Percentiles rank a stretch among this genome's conserved stretches.
Evolutionary conservation across 2,329 filamentous ascomycete genomes (phyloP).

Genomic region (Beauveria sp.): DNA sequence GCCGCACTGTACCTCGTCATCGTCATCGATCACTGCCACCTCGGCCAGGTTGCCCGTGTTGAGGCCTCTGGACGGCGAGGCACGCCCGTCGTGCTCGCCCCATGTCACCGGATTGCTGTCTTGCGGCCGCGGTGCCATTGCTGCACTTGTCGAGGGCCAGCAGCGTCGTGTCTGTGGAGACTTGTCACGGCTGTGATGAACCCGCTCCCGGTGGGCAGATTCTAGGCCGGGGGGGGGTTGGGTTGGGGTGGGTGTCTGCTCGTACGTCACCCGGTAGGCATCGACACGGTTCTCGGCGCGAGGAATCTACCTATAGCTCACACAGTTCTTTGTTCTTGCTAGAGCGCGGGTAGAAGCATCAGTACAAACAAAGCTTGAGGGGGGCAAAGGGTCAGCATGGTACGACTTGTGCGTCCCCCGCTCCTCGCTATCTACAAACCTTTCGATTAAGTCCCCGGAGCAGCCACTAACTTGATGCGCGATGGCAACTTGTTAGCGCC

Average conservation of each 20-base stretch:
- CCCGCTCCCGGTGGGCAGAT: not conserved
- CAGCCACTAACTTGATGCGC: slow-evolving; percentile 3
- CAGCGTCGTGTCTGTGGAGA: not conserved
- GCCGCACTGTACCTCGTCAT: slow-evolving; percentile 23
- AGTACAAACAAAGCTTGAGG: not conserved
- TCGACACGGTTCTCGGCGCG: not conserved
- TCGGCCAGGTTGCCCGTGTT: slow-evolving; percentile 38
- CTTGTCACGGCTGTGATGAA: not conserved
- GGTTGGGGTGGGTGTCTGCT: not conserved
- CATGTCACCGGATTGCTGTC: not conserved
- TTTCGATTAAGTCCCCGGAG: not conserved
- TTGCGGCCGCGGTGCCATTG: slow-evolving; percentile 2
- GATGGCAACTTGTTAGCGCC: not conserved
- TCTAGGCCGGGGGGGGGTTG: not conserved
- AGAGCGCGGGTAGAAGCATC: not conserved
- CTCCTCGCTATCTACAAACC: not conserved
- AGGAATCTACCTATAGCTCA: not conserved
- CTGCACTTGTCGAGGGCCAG: not conserved
- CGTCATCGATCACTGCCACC: slow-evolving; percentile 38
- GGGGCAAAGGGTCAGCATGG: not conserved
- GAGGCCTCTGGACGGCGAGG: not conserved
- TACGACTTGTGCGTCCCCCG: not conserved
- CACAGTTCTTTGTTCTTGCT: not conserved
- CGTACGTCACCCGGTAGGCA: not conserved
- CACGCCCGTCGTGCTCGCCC: not conserved